Base-by-base conservation (phyloP, 2,329 filamentous ascomycete species). In the Colletotrichum echinochloae region DNA sequence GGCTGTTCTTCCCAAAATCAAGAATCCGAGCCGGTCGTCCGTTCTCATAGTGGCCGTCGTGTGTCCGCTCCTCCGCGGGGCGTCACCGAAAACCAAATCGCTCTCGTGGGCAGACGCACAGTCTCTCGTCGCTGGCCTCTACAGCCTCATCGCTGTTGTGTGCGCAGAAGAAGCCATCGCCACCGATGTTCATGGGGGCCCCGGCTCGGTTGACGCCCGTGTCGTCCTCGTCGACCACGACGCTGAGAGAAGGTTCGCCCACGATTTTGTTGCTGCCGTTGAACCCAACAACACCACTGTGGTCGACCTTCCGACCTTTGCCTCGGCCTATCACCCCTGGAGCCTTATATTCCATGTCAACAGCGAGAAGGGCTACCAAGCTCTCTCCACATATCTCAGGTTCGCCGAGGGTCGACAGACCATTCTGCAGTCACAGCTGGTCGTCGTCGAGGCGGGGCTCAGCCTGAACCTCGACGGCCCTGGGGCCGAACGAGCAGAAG, bases 121-220 rank as follows among this genome's bases (percentile, higher is more conserved):
- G 79, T 85, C 87, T n/a, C 84, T 95, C 6, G 82, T 98, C 28
- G 92, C 92, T 3, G 88, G 88, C 33, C 78, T 97, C 30, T 98
- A 98, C 84, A 90, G 90, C 75, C 86, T 98, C 60, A 84, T 96
- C 66, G 91, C 91, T 41, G 83, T 90, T 55, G 84, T 94, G n/a
- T 94, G 92, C 72, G 88, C 90, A 16, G 86, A 89, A 73, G 83
- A 88, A 57, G 83, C 83, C 56, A 86, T 83, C 82, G 91, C 79
- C 82, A 93, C 80, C 78, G 93, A 81, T 84, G 88, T 83, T 8
- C 80, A 81, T 6, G 77, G 78, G 51, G 83, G 82, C 18, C 86
- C 89, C 0, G 90, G 90, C 55, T 92, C 93, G 30, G 88, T 97
- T 20, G 94, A 98, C 80, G 86, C 89, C 1, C 89, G 94, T 5